A percentile compares a stretch with the other conserved stretches of the same genome.
Evolutionary conservation across 495 filamentous ascomycete genomes (phyloP).

Genomic region (Penicillium bialowiezense): DNA sequence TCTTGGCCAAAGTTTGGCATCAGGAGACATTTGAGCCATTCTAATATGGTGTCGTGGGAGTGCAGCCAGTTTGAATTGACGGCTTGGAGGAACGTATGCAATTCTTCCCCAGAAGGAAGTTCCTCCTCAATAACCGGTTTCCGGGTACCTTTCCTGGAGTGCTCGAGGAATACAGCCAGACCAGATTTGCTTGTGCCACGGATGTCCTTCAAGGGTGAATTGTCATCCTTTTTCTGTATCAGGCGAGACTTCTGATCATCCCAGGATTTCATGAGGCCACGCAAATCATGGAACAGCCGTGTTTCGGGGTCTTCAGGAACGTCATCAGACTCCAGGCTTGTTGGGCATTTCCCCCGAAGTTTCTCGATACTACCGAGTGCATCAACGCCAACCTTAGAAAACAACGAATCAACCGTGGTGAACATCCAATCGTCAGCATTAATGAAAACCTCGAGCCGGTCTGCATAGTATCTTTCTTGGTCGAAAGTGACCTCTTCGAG

Average conservation of each 20-base stretch:
- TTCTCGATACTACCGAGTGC: constrained; percentile 42
- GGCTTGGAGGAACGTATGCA: constrained; percentile 52
- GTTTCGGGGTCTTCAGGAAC: constrained; percentile 19
- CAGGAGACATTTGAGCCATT: constrained; percentile 62
- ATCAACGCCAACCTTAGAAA: constrained; percentile 64
- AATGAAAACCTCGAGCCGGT: constrained; percentile 63
- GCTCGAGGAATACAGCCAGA: constrained; percentile 74
- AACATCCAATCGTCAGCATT: constrained; percentile 77
- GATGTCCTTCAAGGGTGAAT: constrained; percentile 44
- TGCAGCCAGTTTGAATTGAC: constrained; percentile 56
- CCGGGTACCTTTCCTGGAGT: constrained; percentile 62
- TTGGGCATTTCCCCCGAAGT: constrained; percentile 31
- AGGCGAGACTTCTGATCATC: constrained; percentile 57
- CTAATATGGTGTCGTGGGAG: constrained; percentile 61
- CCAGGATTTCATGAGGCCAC: constrained; percentile 54
- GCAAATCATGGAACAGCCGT: constrained; percentile 50
- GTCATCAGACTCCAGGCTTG: constrained; percentile 16
- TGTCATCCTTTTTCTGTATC: constrained; percentile 53
- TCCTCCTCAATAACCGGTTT: constrained; percentile 46
- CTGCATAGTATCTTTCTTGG: constrained; percentile 65
- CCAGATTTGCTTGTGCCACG: constrained; percentile 52
- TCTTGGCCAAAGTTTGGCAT: constrained; percentile 35
- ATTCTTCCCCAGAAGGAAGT: constrained; percentile 54
- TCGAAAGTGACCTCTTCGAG: constrained; percentile 59
- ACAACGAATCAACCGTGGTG: constrained; percentile 59